Base-by-base conservation (phyloP, 1,284 basidiomycete species). In the Austropuccinia psidii region DNA sequence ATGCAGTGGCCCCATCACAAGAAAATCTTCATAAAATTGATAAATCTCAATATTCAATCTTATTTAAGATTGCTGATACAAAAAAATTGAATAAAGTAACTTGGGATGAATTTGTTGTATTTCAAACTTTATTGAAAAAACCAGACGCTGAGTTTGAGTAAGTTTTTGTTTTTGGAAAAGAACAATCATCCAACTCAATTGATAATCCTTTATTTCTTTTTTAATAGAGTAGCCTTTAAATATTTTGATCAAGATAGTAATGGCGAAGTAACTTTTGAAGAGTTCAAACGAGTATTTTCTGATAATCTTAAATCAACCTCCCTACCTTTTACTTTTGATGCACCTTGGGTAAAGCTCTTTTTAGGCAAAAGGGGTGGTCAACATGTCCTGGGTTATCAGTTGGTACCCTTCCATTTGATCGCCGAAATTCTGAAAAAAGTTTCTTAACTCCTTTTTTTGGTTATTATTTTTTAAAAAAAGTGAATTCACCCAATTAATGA, bases 401-500 rank as follows among this genome's bases (percentile, higher is more conserved):
- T 39, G 21, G n/a, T 62, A 15, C 7, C 33, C 21, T 58, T 0
- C 39, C 41, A 15, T 33, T 7, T 69, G 76, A 49, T 35, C 41
- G 47, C 52, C 33, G 29, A 33, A 27, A 33, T 35, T 24, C 24
- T 33, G 37, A 33, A 24, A 29, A 31, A 55, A 39, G 47, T 45
- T 27, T 41, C n/a, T 45, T 45, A n/a, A 13, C n/a, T 52, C 67
- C 73, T 39, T 52, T 50, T 19, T 67, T 24, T 73, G 60, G 60
- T 66, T 43, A 13, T 11, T 2, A 9, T 61, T 47, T 43, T 66
- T 52, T 69, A 70, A 74, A 77, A 17, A 61, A 55, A 89, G 90
- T 80, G 93, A 96, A 82, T 96, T 96, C 82, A 95, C 92, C 41
- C 91, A 92, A 83, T 83, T 97, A 76, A 95, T 97, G 91, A 96